phyloP scores from a whole-genome alignment of 768 basidiomycete species.

The Tricholoma sp. region DNA sequence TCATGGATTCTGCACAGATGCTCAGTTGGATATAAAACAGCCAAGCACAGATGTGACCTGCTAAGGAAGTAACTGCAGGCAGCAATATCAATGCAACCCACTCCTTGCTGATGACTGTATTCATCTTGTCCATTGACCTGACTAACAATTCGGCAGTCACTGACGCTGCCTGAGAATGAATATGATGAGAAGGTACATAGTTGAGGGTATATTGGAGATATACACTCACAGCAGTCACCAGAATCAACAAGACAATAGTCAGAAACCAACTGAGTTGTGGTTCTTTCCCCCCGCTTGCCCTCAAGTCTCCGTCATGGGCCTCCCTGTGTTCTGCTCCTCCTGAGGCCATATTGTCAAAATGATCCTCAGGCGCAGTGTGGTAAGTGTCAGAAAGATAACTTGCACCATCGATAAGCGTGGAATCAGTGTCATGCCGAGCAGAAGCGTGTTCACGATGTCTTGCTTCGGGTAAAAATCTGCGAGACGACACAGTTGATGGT shows the following conservation, averaged over 20 bases:
- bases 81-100: constrained; percentile 89
- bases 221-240: constrained; percentile 57
- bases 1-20: constrained; percentile 66
- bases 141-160: constrained; percentile 69
- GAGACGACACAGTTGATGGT: neutral
- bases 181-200: neutral
- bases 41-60: constrained; percentile 38
- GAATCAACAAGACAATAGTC: constrained; percentile 47
- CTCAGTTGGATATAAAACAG: neutral
- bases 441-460: neutral
- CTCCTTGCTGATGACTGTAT: constrained; percentile 68
- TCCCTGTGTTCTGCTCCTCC: neutral
- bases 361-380: neutral
- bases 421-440: neutral
- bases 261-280: constrained; percentile 58
- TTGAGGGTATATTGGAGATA: neutral
- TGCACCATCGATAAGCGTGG: neutral
- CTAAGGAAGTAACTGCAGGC: constrained; percentile 77
- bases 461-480: neutral
- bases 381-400: neutral
- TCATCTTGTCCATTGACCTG: constrained; percentile 77
- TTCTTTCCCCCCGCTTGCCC: constrained; percentile 16
- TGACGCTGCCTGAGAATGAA: constrained; percentile 39
- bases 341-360: neutral
- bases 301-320: constrained; percentile 4